Conservation (phyloP, 495 filamentous ascomycete genomes). For the Pseudomonodictys pantanalensis region DNA sequence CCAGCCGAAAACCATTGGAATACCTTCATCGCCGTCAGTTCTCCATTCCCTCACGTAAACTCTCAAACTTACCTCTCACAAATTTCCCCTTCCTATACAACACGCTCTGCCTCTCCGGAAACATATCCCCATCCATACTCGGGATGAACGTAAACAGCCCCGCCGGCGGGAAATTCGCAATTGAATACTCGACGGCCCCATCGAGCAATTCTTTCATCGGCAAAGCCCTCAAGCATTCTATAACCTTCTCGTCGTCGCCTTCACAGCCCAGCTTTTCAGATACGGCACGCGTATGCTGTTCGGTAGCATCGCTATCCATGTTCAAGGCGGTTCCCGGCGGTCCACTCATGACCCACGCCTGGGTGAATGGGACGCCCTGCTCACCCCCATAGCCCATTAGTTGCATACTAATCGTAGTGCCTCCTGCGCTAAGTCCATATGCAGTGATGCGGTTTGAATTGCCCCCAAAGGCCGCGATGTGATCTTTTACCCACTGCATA, state of each 20-base stretch:
- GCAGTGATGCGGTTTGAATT: conserved; percentile 7
- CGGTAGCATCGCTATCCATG: conserved; percentile 40
- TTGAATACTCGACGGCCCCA: conserved; percentile 17
- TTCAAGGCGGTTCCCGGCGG: conserved; percentile 46
- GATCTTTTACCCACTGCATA: conserved; percentile 16
- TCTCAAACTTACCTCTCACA: conserved; percentile 27
- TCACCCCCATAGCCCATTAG: conserved; percentile 12
- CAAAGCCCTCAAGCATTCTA: conserved; percentile 40
- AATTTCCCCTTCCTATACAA: conserved; percentile 33
- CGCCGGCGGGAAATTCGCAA: conserved; percentile 4
- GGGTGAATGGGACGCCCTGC: conserved; percentile 10
- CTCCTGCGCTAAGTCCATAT: conserved; percentile 16
- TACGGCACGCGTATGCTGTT: conserved; percentile 38
- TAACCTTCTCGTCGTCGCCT: conserved; percentile 25
- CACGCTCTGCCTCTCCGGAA: conserved; percentile 30
- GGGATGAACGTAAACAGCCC: conserved; percentile 35
- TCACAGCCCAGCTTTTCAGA: conserved; percentile 25
- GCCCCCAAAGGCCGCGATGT: conserved; percentile 16
- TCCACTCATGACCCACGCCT: conserved; percentile 46
- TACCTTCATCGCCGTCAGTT: conserved; percentile 13
- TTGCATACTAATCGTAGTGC: conserved; percentile 8
- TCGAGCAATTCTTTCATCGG: conserved; percentile 39
- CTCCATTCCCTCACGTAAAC: neutral
- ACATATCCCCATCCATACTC: conserved; percentile 36
- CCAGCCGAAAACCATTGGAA: conserved; percentile 39